Conservation (phyloP, 2,329 filamentous ascomycete species). For the Ophiostoma pallidulum region DNA sequence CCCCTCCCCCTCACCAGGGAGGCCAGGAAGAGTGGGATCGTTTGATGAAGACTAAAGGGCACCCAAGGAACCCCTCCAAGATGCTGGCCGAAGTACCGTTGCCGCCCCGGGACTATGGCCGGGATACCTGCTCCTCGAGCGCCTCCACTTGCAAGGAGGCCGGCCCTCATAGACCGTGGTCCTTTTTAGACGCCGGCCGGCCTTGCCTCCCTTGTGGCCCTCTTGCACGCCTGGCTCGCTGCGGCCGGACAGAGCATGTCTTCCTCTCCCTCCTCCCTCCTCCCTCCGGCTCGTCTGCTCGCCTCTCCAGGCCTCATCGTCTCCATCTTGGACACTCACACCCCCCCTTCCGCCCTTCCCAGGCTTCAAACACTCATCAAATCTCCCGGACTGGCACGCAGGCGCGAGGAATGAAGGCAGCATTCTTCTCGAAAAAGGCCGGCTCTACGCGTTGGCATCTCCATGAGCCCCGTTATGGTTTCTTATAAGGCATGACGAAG, state of each 20-base stretch:
- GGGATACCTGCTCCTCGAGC: not conserved
- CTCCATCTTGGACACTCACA: not conserved
- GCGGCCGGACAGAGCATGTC: not conserved
- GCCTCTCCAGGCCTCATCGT: not conserved
- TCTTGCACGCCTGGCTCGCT: not conserved
- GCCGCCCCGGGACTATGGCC: not conserved
- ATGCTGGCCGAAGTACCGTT: not conserved
- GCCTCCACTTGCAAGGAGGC: constrained; percentile 6
- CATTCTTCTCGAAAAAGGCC: constrained; percentile 9
- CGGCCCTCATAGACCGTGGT: constrained; percentile 3
- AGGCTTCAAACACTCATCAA: constrained; percentile 14
- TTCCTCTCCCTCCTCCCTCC: not conserved
- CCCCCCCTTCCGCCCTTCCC: constrained; percentile 1
- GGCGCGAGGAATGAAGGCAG: constrained; percentile 14
- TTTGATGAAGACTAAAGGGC: constrained; percentile 9
- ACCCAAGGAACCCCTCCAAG: not conserved
- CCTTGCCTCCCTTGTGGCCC: not conserved
- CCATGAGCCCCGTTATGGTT: constrained; percentile 4
- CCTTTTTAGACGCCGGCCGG: constrained; percentile 1
- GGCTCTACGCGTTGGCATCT: constrained; percentile 14
- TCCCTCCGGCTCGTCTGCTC: not conserved
- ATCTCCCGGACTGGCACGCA: constrained; percentile 13
- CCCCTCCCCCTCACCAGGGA: constrained; percentile 10
- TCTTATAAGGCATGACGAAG: constrained; percentile 15
- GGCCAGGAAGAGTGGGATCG: constrained; percentile 8